These are phyloP conservation scores for Begonia peltatifolia DNA, from an alignment of 306 rosid species.

Conservation along the genomic window DNA sequence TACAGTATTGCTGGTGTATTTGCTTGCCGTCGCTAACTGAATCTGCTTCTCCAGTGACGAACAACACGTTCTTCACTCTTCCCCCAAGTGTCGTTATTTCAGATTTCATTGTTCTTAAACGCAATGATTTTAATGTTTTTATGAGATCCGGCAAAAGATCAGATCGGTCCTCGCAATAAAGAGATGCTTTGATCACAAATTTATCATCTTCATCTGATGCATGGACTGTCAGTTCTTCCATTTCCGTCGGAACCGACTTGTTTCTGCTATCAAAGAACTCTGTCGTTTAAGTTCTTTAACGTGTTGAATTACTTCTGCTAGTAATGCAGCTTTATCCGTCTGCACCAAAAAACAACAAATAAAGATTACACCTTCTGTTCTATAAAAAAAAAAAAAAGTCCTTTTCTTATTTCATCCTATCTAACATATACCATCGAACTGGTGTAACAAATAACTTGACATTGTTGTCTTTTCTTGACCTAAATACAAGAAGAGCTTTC, in stretches of 20 bases:
- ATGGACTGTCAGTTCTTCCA: slow-evolving; percentile 62
- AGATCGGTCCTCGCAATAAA: slow-evolving; percentile 77
- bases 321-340: slow-evolving; percentile 85
- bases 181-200: slow-evolving; percentile 62
- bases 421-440: no score
- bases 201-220: slow-evolving; percentile 54
- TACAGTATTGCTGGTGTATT: slow-evolving; percentile 29
- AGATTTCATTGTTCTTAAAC: slow-evolving; percentile 57
- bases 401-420: no score
- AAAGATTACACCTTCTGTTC: not conserved
- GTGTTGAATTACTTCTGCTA: slow-evolving; percentile 83
- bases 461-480: no score
- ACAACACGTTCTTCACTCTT: slow-evolving; percentile 64
- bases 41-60: slow-evolving; percentile 54
- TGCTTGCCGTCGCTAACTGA: slow-evolving; percentile 14
- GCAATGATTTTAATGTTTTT: slow-evolving; percentile 48
- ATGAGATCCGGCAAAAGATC: slow-evolving; percentile 79
- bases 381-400: not conserved
- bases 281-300: slow-evolving; percentile 78
- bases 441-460: no score
- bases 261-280: slow-evolving; percentile 59
- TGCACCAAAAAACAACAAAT: slow-evolving; percentile 6
- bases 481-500: no score
- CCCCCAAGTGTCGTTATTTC: slow-evolving; percentile 76
- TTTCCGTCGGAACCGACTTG: slow-evolving; percentile 59